Evolutionary conservation across 768 basidiomycete genomes (phyloP).

Genomic region (Boletus rex-veris): DNA sequence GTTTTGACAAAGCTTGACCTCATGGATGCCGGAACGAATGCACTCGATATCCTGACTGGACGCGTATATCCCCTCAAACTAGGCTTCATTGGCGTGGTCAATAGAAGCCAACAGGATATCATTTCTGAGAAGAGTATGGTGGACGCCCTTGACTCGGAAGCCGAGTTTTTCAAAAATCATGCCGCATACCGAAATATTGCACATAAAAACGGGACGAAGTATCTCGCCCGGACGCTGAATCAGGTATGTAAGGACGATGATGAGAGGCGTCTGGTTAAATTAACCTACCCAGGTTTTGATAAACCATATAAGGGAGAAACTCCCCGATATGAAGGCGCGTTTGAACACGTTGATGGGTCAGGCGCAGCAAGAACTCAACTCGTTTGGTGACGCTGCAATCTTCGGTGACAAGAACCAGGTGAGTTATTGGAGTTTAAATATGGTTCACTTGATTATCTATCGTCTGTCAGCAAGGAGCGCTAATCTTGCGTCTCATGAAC

Average conservation of each 20-base stretch:
- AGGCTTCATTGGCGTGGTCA: conserved; percentile 97
- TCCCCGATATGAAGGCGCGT: conserved; percentile 99
- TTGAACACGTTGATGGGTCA: conserved; percentile 98
- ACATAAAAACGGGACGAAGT: conserved; percentile 96
- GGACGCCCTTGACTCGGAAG: conserved; percentile 81
- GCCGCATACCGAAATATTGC: conserved; percentile 92
- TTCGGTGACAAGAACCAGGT: conserved; percentile 90
- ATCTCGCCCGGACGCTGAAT: conserved; percentile 89
- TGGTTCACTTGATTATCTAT: conserved; percentile 11
- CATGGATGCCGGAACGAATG: conserved; percentile 99
- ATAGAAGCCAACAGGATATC: conserved; percentile 97
- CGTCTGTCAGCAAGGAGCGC: conserved; percentile 64
- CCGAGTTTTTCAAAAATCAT: conserved; percentile 89
- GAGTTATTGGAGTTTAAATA: conserved; percentile 1
- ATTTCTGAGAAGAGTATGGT: conserved; percentile 80
- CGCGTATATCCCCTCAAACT: conserved; percentile 97
- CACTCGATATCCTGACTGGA: conserved; percentile 91
- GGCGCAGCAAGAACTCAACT: conserved; percentile 95
- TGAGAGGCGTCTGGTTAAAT: background rate
- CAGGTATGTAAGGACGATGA: conserved; percentile 51
- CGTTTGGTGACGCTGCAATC: conserved; percentile 90
- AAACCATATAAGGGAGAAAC: conserved; percentile 97
- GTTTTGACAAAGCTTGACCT: conserved; percentile 96
- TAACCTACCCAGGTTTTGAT: conserved; percentile 74
- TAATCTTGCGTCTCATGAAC: conserved; percentile 96